These are phyloP conservation scores for Raffaelea ambrosiae DNA, from an alignment of 2,329 filamentous ascomycete genomes.

Conservation along the genomic window DNA sequence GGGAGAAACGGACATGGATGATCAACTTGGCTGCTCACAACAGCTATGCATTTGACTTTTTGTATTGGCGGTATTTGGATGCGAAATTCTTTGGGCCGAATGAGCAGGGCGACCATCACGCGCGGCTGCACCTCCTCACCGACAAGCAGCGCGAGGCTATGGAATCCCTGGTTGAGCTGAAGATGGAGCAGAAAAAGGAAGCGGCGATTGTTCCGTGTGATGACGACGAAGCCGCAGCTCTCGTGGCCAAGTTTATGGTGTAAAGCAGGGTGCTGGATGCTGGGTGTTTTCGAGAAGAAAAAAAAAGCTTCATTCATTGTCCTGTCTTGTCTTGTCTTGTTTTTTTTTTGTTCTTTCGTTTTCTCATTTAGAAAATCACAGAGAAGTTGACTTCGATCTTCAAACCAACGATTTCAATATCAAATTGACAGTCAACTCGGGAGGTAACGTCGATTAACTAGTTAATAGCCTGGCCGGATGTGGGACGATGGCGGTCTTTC, in stretches of 20 bases:
- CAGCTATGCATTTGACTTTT: neutral
- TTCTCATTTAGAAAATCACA: too few relatives aligned
- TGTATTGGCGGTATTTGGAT: neutral
- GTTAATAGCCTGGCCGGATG: too few relatives aligned
- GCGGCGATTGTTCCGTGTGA: neutral
- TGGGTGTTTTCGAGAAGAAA: too few relatives aligned
- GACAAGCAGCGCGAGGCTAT: neutral
- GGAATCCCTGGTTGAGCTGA: neutral
- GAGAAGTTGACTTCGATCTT: too few relatives aligned
- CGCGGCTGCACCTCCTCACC: neutral
- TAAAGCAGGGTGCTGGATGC: too few relatives aligned
- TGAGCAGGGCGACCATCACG: neutral
- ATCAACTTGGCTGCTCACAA: slow-evolving; percentile 14
- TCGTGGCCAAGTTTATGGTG: neutral
- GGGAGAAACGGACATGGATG: slow-evolving; percentile 16
- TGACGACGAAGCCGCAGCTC: neutral
- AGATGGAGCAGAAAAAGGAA: neutral
- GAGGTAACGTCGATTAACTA: too few relatives aligned
- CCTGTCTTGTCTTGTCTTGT: too few relatives aligned
- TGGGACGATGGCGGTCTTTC: neutral
- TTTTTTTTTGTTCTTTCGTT: too few relatives aligned
- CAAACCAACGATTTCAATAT: too few relatives aligned
- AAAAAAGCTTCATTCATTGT: too few relatives aligned
- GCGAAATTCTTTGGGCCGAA: neutral
- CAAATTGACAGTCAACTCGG: too few relatives aligned